Evolutionary conservation across 2,329 filamentous ascomycete species (phyloP), one percentile per base, ranked within the genome.

Genomic region (Cercospora brassicicola): DNA sequence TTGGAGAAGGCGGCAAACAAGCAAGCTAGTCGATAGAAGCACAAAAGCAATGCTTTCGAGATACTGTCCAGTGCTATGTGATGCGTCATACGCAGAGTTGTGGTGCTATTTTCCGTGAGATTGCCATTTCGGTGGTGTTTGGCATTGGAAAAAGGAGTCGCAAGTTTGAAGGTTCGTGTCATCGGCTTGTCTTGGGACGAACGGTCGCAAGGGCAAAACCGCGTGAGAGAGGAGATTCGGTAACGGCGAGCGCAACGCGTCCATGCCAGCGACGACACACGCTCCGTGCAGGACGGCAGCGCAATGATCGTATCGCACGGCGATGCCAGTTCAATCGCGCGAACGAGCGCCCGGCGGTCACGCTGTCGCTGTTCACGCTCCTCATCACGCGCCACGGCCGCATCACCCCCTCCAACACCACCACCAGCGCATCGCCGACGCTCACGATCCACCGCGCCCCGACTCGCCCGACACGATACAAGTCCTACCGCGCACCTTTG

Each of bases 241-340:
- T 13, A 62, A 39, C 15, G 39, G 33, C 33, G 36, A 62, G 36
- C 59, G 36, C 33, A 42, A 62, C 59, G 60, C 60, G 42, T 39
- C 20, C 56, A 45, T 51, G 36, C 42, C 39, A 18, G 33, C 60
- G 23, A 18, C 60, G 28, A 28, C 23, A 59, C 48, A 3, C 9
- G 2, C 48, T 53, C 18, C 31, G 36, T 20, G 59, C n/a, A 61
- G 28, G 31, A 45, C 55, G n/a, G 36, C 8, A 59, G 64, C 65
- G 67, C 62, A 36, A 70, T 70, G 66, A 64, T 56, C 18, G 36
- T 53, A 53, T 53, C n/a, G 42, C 26, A 36, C 53, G 36, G 55
- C 63, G 30, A 70, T 62, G 59, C 64, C 64, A 59, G 60, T 55
- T 36, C 60, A 53, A 59, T 67, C 59, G 59, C 60, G 57, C 42